Evolutionary conservation across 176 grass and related monocot species (phyloP), one percentile per base, ranked within the genome.

Genomic region (Panicum miliaceum): DNA sequence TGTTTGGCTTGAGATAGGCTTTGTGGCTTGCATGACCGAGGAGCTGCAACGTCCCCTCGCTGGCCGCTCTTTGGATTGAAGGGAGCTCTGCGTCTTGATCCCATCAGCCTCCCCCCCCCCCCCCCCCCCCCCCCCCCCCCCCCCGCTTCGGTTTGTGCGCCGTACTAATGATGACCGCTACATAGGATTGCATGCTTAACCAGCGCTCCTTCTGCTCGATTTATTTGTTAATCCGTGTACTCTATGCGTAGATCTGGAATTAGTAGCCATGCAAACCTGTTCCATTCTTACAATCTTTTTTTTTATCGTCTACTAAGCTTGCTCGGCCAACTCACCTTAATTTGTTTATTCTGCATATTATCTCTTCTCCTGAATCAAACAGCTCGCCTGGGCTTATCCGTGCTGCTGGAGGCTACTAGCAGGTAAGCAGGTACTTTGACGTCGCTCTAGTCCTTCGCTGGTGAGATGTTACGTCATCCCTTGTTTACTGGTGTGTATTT

Each of bases 11-110:
- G 94, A 90, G 87, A 90, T 85, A 84, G 89, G 90, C 82, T 88
- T n/a, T 87, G 92, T 90, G 94, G 92, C 12, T 97, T 97, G 92
- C 90, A 92, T 97, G 92, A 82, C 90, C 87, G 50, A 71, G 85
- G 92, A 97, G 94, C 92, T 77, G 89, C n/a, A 80, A 67, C 77
- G 46, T 22, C 73, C 87, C 84, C 75, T 78, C 23, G 73, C 78
- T 84, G 87, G 82, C 87, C 94, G 51, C 87, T 92, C 56, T 97
- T 97, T 97, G 90, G 92, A 94, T 97, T 92, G 94, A 97, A 97
- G 94, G 94, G 92, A 97, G 94, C 92, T 97, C 92, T 97, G 90
- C 90, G 79, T 90, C 84, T 68, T 68, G 43, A 56, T 73, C 73
- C 43, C 8, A 32, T 3, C 2, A 59, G 22, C n/a, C n/a, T n/a